These are phyloP conservation scores for Astragalus membranaceus DNA, from an alignment of 306 rosid genomes.

Conservation along the genomic window DNA sequence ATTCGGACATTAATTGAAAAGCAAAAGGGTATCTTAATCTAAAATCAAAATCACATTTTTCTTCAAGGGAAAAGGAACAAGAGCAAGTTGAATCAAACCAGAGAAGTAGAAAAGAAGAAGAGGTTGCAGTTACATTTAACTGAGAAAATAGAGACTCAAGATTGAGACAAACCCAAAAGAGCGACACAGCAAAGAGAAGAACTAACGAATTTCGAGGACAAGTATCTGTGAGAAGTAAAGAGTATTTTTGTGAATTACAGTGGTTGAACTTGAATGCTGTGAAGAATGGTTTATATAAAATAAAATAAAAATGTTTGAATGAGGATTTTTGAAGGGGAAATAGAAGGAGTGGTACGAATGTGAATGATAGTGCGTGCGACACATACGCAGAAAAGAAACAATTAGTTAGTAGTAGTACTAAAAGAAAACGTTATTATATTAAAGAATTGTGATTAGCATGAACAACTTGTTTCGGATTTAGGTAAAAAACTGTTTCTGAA, in stretches of 20 bases:
- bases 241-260: constrained; percentile 33
- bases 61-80: constrained; percentile 5
- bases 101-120: background rate
- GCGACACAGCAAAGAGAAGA: constrained; percentile 18
- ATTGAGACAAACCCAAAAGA: constrained; percentile 21
- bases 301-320: background rate
- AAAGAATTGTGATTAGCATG: background rate
- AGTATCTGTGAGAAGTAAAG: constrained; percentile 2
- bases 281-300: constrained; percentile 28
- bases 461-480: constrained; percentile 19
- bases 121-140: constrained; percentile 52
- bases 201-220: constrained; percentile 20
- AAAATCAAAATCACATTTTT: constrained; percentile 56
- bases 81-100: constrained; percentile 9
- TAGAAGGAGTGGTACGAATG: background rate
- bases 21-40: constrained; percentile 24
- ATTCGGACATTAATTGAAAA: constrained; percentile 36
- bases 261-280: constrained; percentile 27
- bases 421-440: background rate
- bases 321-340: background rate
- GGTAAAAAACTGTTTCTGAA: constrained; percentile 16
- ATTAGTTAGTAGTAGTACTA: too few relatives aligned
- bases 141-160: constrained; percentile 17
- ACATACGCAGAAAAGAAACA: background rate
- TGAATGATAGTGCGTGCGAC: background rate